Conservation (phyloP, 768 basidiomycete genomes). For the Boletus subparvulus region DNA sequence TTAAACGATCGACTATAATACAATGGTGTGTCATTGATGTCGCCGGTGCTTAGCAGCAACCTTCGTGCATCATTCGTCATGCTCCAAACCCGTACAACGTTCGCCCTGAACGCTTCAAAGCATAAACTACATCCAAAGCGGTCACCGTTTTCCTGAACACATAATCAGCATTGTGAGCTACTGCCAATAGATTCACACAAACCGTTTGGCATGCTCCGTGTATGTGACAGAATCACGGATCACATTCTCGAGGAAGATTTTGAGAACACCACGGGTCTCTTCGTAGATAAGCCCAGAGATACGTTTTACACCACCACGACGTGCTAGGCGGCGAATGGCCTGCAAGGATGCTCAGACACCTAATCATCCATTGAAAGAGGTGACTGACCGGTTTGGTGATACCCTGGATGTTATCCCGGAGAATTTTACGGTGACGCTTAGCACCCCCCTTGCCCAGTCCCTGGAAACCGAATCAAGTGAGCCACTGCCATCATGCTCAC, state of each 20-base stretch:
- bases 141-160: slow-evolving; percentile 65
- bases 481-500: background rate
- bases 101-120: slow-evolving; percentile 68
- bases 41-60: background rate
- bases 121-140: slow-evolving; percentile 82
- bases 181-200: background rate
- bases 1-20: slow-evolving; percentile 6
- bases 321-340: slow-evolving; percentile 73
- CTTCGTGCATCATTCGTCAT: slow-evolving; percentile 23
- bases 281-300: slow-evolving; percentile 83
- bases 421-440: slow-evolving; percentile 82
- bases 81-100: slow-evolving; percentile 83
- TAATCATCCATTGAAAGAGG: background rate
- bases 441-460: slow-evolving; percentile 86
- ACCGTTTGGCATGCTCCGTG: slow-evolving; percentile 87
- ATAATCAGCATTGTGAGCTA: background rate
- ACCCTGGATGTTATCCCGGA: slow-evolving; percentile 73
- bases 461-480: slow-evolving; percentile 26
- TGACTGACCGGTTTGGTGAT: slow-evolving; percentile 21
- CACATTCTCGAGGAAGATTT: slow-evolving; percentile 80
- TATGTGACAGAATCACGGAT: slow-evolving; percentile 90
- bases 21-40: background rate
- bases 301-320: slow-evolving; percentile 90
- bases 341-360: background rate
- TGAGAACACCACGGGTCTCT: slow-evolving; percentile 88